These are phyloP conservation scores for Euphorbia peplus DNA, from an alignment of 345 rosid genomes.

Conservation along the genomic window DNA sequence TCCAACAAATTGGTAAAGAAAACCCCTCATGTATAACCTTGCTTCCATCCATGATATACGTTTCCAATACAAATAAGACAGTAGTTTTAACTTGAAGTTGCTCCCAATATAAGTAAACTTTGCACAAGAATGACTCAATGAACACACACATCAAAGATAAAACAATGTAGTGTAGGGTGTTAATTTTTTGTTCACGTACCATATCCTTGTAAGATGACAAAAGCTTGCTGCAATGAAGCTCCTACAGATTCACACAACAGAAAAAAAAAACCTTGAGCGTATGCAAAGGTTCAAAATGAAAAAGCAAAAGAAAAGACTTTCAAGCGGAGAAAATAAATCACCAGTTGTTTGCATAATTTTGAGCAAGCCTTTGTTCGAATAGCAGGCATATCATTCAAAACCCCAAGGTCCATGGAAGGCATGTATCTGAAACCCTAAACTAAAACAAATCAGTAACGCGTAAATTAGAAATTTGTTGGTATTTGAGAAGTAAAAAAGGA, in stretches of 20 bases:
- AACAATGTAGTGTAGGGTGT: not conserved
- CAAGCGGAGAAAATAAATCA: conserved; percentile 19
- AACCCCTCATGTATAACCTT: not conserved
- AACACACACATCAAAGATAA: not conserved
- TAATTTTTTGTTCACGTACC: conserved; percentile 44
- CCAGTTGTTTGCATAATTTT: conserved; percentile 72
- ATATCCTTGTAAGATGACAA: conserved; percentile 67
- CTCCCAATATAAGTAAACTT: not conserved
- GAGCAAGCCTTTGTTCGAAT: conserved; percentile 64
- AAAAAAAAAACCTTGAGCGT: not conserved
- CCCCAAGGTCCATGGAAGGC: conserved; percentile 78
- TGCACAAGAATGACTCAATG: not conserved
- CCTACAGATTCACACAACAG: conserved; percentile 28
- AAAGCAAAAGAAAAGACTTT: not conserved
- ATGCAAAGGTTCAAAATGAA: not conserved
- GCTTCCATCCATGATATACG: not conserved
- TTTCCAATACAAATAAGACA: too few species aligned
- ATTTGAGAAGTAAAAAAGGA: not conserved
- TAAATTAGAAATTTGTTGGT: not conserved
- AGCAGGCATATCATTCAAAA: conserved; percentile 58
- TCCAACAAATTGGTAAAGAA: not conserved
- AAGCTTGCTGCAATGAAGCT: conserved; percentile 44
- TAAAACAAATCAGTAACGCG: not conserved
- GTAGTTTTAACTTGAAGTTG: not conserved
- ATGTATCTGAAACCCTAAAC: conserved; percentile 43